Evolutionary conservation across 805 yeast genomes (phyloP), one percentile per base, ranked within the genome.

Genomic region (Wickerhamiella occidentalis): DNA sequence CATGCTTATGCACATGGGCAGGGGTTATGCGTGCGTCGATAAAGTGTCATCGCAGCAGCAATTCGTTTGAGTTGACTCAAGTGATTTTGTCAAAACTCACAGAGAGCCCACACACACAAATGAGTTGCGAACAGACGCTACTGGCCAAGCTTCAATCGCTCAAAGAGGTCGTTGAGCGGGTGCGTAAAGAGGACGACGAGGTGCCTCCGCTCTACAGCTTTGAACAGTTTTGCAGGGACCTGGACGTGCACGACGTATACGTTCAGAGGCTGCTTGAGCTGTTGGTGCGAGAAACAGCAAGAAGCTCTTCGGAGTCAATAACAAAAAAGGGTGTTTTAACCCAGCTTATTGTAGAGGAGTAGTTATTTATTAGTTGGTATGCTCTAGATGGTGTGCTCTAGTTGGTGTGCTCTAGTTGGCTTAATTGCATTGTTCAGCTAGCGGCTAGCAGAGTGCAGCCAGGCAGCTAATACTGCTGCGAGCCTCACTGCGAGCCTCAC

Each of bases 191-290:
- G 28, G 50, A 50, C n/a, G 56, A 55, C 15, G 47, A 53, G 17
- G 48, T 49, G 36, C 47, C 50, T 11, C 22, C 49, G 6, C 52
- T 40, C 17, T 59, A 57, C 42, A 50, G 53, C 15, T 59, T 55
- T 36, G 63, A 59, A 29, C 49, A 50, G 49, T 59, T 59, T 45
- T 57, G 60, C 45, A 29, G 46, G 18, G 62, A 59, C 40, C 48
- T 59, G 23, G 61, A 59, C 33, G 52, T 56, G 15, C 50, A 54
- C 33, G 60, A 56, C 33, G 45, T 51, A 13, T 59, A 56, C 40
- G 51, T 55, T 6, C 49, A 51, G 45, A 50, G 61, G 23, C 40
- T 59, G 7, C 40, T 59, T 22, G 60, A 58, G 46, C 56, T 57
- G 21, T 49, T 59, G 22, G 57, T 59, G 23, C 40, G 47, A 22